Evolutionary conservation across 768 basidiomycete species (phyloP).

Genomic region (Hygrophoropsis aurantiaca): DNA sequence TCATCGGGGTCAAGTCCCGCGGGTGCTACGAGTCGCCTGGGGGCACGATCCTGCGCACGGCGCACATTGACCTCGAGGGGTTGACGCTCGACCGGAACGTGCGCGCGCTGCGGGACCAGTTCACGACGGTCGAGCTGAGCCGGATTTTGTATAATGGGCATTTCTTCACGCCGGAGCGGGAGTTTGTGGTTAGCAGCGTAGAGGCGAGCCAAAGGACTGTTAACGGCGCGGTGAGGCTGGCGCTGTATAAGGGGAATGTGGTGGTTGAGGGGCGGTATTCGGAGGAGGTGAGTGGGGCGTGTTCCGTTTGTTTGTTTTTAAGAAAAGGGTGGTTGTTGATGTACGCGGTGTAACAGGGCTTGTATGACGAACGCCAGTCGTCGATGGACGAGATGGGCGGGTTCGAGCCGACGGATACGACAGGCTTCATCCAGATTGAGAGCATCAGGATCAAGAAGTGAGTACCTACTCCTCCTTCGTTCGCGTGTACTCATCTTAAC

Average conservation of each 20-base stretch:
- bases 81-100: conserved; percentile 98
- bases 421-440: conserved; percentile 96
- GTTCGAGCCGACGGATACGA: conserved; percentile 93
- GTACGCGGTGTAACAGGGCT: conserved; percentile 57
- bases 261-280: conserved; percentile 90
- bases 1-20: conserved; percentile 98
- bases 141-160: conserved; percentile 97
- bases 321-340: neutral
- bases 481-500: conserved; percentile 2
- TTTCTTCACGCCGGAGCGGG: conserved; percentile 99
- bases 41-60: conserved; percentile 91
- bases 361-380: conserved; percentile 93
- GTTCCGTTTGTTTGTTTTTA: conserved; percentile 1
- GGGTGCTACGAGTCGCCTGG: conserved; percentile 99
- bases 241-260: conserved; percentile 96
- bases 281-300: conserved; percentile 69
- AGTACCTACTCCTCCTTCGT: conserved; percentile 24
- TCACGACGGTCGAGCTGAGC: conserved; percentile 87
- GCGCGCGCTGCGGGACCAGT: conserved; percentile 90
- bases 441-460: conserved; percentile 98
- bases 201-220: conserved; percentile 95
- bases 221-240: conserved; percentile 87
- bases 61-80: conserved; percentile 96
- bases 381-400: conserved; percentile 99
- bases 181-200: conserved; percentile 88